A percentile compares a stretch with the other conserved stretches of the same genome.
Conservation (phyloP, 306 rosid species). For the Inga laurina region DNA sequence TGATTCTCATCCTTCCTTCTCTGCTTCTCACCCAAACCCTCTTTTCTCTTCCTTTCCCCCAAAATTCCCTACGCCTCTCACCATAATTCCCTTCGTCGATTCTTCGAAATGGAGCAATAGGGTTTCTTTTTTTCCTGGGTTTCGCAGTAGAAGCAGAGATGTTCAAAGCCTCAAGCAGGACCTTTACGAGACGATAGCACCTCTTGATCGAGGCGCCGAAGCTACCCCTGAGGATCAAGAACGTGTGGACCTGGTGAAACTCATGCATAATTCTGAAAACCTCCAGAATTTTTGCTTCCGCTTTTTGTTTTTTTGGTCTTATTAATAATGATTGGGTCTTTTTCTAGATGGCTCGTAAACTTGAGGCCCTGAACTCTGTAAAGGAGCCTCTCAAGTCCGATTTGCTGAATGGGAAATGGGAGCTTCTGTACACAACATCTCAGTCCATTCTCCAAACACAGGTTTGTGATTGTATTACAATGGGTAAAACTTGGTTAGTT, state of each 20-base stretch:
- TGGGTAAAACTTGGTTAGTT: background rate
- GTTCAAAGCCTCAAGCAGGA: constrained; percentile 43
- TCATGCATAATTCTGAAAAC: background rate
- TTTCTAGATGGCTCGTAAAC: constrained; percentile 71
- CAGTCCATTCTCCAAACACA: constrained; percentile 67
- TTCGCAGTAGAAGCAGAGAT: constrained; percentile 34
- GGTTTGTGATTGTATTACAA: constrained; percentile 35
- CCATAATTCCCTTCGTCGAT: constrained; percentile 12
- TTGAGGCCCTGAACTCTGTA: constrained; percentile 60
- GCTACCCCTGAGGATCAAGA: constrained; percentile 42
- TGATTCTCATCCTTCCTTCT: constrained; percentile 11
- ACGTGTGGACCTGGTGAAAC: constrained; percentile 46
- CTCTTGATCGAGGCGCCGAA: constrained; percentile 44
- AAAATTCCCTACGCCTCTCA: constrained; percentile 23
- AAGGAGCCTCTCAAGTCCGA: constrained; percentile 83
- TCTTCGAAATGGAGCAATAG: constrained; percentile 39
- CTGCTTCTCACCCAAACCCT: background rate
- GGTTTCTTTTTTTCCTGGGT: constrained; percentile 45
- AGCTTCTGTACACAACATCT: constrained; percentile 89
- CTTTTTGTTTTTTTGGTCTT: background rate
- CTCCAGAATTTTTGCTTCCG: background rate
- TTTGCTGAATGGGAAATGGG: constrained; percentile 92
- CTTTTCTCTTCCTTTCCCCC: constrained; percentile 19
- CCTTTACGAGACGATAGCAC: constrained; percentile 35
- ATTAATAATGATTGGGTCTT: constrained; percentile 8